Base-by-base conservation (phyloP, 2,329 filamentous ascomycete species). In the Claviceps sorghi region DNA sequence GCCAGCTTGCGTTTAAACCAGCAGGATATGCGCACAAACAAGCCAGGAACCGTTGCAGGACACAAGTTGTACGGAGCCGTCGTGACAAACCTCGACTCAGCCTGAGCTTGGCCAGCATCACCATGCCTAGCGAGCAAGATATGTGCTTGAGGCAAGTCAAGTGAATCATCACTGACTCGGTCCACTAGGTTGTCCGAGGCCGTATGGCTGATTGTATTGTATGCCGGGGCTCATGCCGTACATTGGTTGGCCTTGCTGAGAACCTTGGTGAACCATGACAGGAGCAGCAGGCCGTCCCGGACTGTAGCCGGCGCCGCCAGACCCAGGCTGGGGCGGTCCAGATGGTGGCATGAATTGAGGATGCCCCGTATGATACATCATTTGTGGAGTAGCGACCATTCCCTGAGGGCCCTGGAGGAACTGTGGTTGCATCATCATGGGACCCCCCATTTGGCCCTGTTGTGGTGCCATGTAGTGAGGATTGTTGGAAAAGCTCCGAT, bases 181-280 rank as follows among this genome's bases (percentile, higher is more conserved):
- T 60, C 77, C 81, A 57, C 60, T 66, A 47, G 79, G 78, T 58
- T 86, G 85, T 59, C 85, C 85, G 34, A 80, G 79, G 54, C 75
- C 73, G 67, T 84, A 89, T 51, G 85, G 84, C 64, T 88, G 86
- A 61, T 82, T 84, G 62, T 84, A 87, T 63, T 84, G 84, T 67
- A 83, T 77, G 51, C 75, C 82, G 44, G 84, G 84, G 61, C 83
- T 86, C 83, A 90, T 87, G 57, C 79, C 85, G 73, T 78, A 90
- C 70, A 74, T 80, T 61, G 72, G 81, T 64, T 94, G 88, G 42
- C 90, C 89, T 66, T 95, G 90, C 62, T 96, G 91, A 30, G 90
- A 96, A 52, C 88, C 88, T 69, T 95, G 88, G 58, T 90, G 90
- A 61, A 84, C 86, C 91, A 97, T 97, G 83, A 94, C 88, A 2